Evolutionary conservation across 1,284 basidiomycete genomes (phyloP).

Genomic region (Dichomitus squalens): DNA sequence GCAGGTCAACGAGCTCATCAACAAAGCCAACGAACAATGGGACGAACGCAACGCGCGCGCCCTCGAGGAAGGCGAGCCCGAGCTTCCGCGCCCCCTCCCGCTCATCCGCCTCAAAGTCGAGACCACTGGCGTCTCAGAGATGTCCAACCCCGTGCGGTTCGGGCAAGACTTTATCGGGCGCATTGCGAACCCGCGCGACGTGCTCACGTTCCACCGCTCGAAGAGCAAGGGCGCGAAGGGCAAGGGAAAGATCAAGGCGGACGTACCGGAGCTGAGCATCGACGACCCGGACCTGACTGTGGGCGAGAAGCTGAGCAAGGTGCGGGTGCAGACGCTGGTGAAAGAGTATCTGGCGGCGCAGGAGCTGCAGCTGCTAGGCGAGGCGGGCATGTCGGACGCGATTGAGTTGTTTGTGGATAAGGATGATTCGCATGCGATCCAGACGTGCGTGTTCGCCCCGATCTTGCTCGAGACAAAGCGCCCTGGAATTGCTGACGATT

Average conservation of each 20-base stretch:
- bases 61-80: constrained; percentile 67
- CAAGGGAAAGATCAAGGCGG: constrained; percentile 56
- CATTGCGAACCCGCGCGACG: constrained; percentile 93
- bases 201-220: constrained; percentile 87
- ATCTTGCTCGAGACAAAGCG: neutral
- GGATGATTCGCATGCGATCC: constrained; percentile 91
- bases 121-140: constrained; percentile 85
- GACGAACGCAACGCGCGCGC: constrained; percentile 74
- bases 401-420: constrained; percentile 95
- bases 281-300: constrained; percentile 69
- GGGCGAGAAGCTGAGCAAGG: constrained; percentile 68
- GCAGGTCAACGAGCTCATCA: constrained; percentile 82
- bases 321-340: constrained; percentile 80
- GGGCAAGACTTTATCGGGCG: constrained; percentile 93
- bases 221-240: constrained; percentile 55
- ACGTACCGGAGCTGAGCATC: constrained; percentile 74
- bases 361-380: constrained; percentile 85
- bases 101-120: constrained; percentile 92
- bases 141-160: constrained; percentile 95
- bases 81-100: constrained; percentile 77
- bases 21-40: constrained; percentile 78
- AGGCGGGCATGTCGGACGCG: constrained; percentile 87
- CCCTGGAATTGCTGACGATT: neutral
- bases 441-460: constrained; percentile 56
- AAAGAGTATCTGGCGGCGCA: constrained; percentile 88